Evolutionary conservation across 2,329 filamentous ascomycete genomes (phyloP).

Genomic region (Diaporthe caulivora): DNA sequence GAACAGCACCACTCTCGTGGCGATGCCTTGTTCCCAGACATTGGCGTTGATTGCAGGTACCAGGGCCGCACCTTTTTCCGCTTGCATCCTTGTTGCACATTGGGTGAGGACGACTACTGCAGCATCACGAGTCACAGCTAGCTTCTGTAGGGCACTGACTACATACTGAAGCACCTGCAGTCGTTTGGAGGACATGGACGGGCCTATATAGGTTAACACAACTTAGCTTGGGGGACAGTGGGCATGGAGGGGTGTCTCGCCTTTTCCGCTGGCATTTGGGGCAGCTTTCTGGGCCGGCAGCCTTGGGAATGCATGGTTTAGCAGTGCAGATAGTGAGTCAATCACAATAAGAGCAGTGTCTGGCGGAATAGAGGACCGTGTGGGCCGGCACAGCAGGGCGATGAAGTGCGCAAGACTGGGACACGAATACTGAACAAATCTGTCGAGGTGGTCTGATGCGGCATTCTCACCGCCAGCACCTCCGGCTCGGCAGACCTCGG

Average conservation of each 20-base stretch:
- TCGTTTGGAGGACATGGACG: slow-evolving; percentile 53
- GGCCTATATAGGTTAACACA: slow-evolving; percentile 34
- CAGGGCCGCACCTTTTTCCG: slow-evolving; percentile 75
- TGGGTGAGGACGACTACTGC: slow-evolving; percentile 84
- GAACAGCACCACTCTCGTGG: slow-evolving; percentile 81
- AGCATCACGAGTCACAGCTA: slow-evolving; percentile 79
- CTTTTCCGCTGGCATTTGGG: slow-evolving; percentile 55
- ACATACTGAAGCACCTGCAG: slow-evolving; percentile 71
- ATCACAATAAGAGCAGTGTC: slow-evolving; percentile 79
- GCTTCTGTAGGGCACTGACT: slow-evolving; percentile 77
- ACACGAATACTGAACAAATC: slow-evolving; percentile 64
- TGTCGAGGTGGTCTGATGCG: slow-evolving; percentile 44
- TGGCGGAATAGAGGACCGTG: slow-evolving; percentile 70
- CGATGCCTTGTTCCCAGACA: slow-evolving; percentile 84
- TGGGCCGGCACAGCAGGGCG: slow-evolving; percentile 78
- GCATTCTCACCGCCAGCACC: slow-evolving; percentile 23
- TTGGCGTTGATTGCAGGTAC: slow-evolving; percentile 80
- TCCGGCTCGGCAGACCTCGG: slow-evolving; percentile 43
- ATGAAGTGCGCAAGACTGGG: slow-evolving; percentile 78
- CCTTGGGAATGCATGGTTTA: slow-evolving; percentile 83
- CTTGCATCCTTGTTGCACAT: slow-evolving; percentile 83
- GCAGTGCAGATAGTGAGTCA: slow-evolving; percentile 81
- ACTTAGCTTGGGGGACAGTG: not conserved
- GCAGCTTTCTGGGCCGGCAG: slow-evolving; percentile 54
- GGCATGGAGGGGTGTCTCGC: slow-evolving; percentile 43